Percentiles rank a stretch among this genome's conserved stretches.
These are phyloP conservation scores for Tetracentron sinense DNA, from an alignment of 164 flowering plant genomes.

Conservation along the genomic window DNA sequence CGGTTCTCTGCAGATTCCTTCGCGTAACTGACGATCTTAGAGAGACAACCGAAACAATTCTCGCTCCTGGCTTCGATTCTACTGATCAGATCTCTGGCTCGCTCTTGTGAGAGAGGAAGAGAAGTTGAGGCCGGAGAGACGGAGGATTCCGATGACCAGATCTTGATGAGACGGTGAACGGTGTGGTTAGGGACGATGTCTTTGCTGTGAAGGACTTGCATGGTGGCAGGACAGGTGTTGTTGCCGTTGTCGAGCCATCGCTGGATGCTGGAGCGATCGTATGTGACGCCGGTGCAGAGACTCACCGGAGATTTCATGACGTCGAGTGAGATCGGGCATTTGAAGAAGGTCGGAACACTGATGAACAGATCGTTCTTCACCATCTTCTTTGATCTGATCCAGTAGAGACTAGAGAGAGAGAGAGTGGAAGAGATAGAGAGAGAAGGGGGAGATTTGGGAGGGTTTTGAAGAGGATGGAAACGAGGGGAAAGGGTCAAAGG, in stretches of 20 bases:
- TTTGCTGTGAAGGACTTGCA: neutral
- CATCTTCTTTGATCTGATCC: neutral
- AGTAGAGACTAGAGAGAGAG: neutral
- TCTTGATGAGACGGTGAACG: conserved; percentile 2
- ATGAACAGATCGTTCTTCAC: neutral
- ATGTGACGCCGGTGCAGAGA: conserved; percentile 1
- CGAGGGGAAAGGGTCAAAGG: neutral
- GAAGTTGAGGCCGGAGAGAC: neutral
- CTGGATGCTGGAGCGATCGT: conserved; percentile 5
- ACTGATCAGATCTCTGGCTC: neutral
- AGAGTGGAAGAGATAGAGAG: neutral
- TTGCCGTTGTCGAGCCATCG: conserved; percentile 1
- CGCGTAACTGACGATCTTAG: neutral
- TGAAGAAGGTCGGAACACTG: conserved; percentile 3
- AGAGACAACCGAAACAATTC: neutral
- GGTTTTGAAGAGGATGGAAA: neutral
- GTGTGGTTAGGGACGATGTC: conserved; percentile 3
- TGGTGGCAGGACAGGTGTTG: neutral
- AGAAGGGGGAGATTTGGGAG: neutral
- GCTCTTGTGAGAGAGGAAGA: neutral
- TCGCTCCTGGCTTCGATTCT: neutral
- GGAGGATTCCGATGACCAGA: conserved; percentile 4
- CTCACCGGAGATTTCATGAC: conserved; percentile 1
- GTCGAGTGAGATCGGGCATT: conserved; percentile 3
- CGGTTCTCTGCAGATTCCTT: conserved; percentile 41